phyloP scores from a whole-genome alignment of 176 grass and related monocot genomes.

The Olyra latifolia region DNA sequence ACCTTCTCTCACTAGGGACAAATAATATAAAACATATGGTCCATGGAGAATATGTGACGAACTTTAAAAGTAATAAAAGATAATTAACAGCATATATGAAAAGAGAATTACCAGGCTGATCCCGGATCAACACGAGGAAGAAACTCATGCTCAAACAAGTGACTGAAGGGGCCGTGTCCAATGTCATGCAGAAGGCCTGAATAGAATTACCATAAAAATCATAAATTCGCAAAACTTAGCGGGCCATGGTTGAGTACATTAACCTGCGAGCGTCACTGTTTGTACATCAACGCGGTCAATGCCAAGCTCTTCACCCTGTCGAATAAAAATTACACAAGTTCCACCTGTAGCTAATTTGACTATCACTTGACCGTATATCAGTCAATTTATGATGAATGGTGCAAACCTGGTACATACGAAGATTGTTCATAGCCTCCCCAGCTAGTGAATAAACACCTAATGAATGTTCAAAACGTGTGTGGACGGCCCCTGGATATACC shows the following conservation, averaged over 20 bases:
- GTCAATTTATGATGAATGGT: conserved; percentile 9
- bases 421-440: conserved; percentile 56
- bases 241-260: conserved; percentile 9
- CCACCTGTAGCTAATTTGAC: background rate
- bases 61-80: conserved; percentile 8
- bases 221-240: background rate
- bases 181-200: conserved; percentile 92
- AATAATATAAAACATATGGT: background rate
- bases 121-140: conserved; percentile 70
- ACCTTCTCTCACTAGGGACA: background rate
- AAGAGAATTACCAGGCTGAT: conserved; percentile 67
- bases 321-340: background rate
- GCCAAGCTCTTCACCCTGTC: conserved; percentile 72
- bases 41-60: background rate
- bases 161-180: conserved; percentile 94
- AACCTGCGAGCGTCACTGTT: conserved; percentile 91
- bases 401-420: conserved; percentile 69
- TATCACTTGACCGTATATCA: conserved; percentile 4
- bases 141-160: conserved; percentile 95
- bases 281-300: conserved; percentile 75
- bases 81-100: conserved; percentile 19
- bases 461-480: conserved; percentile 92
- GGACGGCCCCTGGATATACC: conserved; percentile 87
- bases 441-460: conserved; percentile 83
- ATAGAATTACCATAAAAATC: conserved; percentile 21